Percentiles rank a stretch among this genome's conserved stretches.
phyloP scores from a whole-genome alignment of 2,329 filamentous ascomycete genomes.

The Sporothrix brasiliensis region DNA sequence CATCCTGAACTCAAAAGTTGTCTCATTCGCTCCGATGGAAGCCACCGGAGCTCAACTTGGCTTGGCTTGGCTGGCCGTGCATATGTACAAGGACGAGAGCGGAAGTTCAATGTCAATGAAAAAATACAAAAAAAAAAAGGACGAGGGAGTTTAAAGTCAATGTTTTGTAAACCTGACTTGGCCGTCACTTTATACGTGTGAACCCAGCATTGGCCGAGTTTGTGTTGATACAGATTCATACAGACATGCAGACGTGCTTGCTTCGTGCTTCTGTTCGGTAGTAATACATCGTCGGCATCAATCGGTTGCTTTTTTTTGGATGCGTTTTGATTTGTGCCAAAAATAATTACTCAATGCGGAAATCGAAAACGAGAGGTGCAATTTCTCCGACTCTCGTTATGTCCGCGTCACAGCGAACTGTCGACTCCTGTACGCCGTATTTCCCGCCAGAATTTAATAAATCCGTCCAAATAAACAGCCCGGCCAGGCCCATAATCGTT shows the following conservation, averaged over 20 bases:
- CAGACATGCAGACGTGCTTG: too few relatives aligned
- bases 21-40: slow-evolving; percentile 24
- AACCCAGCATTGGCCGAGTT: slow-evolving; percentile 18
- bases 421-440: neutral
- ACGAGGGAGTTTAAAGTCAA: too few relatives aligned
- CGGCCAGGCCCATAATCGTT: neutral
- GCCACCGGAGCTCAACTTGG: slow-evolving; percentile 16
- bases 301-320: neutral
- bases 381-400: neutral
- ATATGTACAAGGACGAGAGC: slow-evolving; percentile 17
- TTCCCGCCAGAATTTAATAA: neutral
- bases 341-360: slow-evolving; percentile 19
- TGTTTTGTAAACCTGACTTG: neutral
- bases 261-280: too few relatives aligned
- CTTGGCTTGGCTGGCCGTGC: slow-evolving; percentile 20
- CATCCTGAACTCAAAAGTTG: neutral
- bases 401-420: slow-evolving; percentile 3
- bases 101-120: neutral
- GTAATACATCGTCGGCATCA: too few relatives aligned
- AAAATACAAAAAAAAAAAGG: neutral
- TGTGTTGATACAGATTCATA: neutral
- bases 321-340: neutral
- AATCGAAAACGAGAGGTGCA: slow-evolving; percentile 26
- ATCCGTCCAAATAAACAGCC: neutral
- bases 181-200: slow-evolving; percentile 15